Conservation (phyloP, 495 filamentous ascomycete species). For the Hypoxylon trugodes region DNA sequence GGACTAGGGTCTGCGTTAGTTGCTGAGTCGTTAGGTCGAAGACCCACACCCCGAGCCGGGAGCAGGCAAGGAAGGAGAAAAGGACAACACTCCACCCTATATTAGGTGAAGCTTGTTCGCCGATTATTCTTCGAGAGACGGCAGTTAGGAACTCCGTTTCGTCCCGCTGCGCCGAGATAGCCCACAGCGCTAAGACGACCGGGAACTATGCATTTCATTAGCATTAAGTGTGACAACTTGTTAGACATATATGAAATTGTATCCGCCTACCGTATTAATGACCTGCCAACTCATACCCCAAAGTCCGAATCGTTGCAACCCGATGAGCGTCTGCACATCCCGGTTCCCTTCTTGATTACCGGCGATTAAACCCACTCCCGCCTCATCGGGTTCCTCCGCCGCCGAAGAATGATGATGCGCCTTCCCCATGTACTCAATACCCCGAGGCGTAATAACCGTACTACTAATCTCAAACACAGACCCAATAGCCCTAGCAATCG, state of each 20-base stretch:
- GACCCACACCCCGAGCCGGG: conserved; percentile 57
- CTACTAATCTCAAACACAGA: conserved; percentile 63
- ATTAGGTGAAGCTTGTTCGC: conserved; percentile 16
- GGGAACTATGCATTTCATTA: conserved; percentile 44
- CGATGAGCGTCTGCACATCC: conserved; percentile 42
- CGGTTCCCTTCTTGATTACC: conserved; percentile 26
- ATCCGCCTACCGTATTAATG: conserved; percentile 46
- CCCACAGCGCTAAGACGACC: conserved; percentile 48
- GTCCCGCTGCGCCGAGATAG: conserved; percentile 37
- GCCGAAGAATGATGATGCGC: conserved; percentile 7
- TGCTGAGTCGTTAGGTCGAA: conserved; percentile 58
- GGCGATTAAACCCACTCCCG: conserved; percentile 32
- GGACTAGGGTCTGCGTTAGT: conserved; percentile 52
- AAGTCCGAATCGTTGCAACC: conserved; percentile 52
- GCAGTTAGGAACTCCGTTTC: neutral
- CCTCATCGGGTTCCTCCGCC: conserved; percentile 29
- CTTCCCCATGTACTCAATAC: conserved; percentile 48
- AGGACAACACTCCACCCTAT: conserved; percentile 44
- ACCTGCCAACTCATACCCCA: conserved; percentile 55
- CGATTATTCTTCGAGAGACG: neutral
- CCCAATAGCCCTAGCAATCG: conserved; percentile 60
- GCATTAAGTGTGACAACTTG: neutral
- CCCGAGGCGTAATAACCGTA: conserved; percentile 52
- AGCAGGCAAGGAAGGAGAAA: conserved; percentile 54
- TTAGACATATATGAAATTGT: neutral